These are phyloP conservation scores for Psilocybe azurescens DNA, from an alignment of 768 basidiomycete genomes.

Conservation along the genomic window DNA sequence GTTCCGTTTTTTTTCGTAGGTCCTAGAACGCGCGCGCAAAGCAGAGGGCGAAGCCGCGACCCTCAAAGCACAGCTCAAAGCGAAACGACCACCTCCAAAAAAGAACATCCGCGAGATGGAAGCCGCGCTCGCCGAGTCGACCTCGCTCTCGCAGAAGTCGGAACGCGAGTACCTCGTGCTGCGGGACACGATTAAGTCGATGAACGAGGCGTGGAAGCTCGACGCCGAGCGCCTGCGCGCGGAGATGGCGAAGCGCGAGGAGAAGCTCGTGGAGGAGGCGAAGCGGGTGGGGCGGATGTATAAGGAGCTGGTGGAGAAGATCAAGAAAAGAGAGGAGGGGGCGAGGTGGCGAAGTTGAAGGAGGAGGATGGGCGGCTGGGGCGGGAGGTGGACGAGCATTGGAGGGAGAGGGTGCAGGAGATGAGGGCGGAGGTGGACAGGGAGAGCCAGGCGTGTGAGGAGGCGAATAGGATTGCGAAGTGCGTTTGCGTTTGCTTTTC, in stretches of 20 bases:
- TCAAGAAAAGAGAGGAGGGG: slow-evolving; percentile 55
- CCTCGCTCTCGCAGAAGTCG: slow-evolving; percentile 76
- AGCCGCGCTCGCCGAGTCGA: slow-evolving; percentile 70
- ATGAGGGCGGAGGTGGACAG: slow-evolving; percentile 60
- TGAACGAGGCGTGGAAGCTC: slow-evolving; percentile 74
- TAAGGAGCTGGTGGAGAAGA: slow-evolving; percentile 62
- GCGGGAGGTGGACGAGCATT: slow-evolving; percentile 64
- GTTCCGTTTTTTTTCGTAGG: slow-evolving; percentile 38
- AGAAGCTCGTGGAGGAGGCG: slow-evolving; percentile 67
- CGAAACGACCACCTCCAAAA: slow-evolving; percentile 73
- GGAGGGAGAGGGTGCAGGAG: slow-evolving; percentile 59
- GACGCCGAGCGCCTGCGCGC: slow-evolving; percentile 75
- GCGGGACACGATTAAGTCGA: slow-evolving; percentile 74
- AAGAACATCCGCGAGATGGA: slow-evolving; percentile 85
- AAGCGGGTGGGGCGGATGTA: slow-evolving; percentile 78
- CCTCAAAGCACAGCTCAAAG: slow-evolving; percentile 76
- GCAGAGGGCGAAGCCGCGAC: slow-evolving; percentile 78
- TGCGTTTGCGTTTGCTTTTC: slow-evolving; percentile 27
- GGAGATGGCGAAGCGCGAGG: slow-evolving; percentile 79
- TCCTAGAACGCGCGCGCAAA: slow-evolving; percentile 84
- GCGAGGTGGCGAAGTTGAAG: slow-evolving; percentile 53
- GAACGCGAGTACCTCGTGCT: slow-evolving; percentile 85
- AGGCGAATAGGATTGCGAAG: slow-evolving; percentile 67
- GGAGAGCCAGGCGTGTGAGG: slow-evolving; percentile 58
- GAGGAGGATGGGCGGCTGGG: slow-evolving; percentile 53